Evolutionary conservation across 83 land plant genomes (phyloP).

Genomic region (Diphasiastrum complanatum): DNA sequence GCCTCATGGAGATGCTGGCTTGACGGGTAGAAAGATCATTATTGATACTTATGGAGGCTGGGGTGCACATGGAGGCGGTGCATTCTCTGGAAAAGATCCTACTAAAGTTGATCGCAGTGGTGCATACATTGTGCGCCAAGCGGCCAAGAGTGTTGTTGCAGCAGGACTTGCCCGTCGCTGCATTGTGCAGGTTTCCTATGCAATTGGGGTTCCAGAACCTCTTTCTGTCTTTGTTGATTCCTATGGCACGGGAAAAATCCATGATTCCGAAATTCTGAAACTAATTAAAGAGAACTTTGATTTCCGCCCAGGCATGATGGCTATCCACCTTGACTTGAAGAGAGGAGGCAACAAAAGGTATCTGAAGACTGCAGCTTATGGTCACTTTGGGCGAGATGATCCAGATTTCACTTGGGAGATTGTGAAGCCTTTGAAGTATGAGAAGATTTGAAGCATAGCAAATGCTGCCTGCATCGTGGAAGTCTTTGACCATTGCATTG

Average conservation of each 20-base stretch:
- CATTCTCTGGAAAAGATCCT: no score
- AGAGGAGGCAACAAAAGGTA: constrained; percentile 1
- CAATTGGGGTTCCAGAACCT: constrained; percentile 3
- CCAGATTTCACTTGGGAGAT: constrained; percentile 8
- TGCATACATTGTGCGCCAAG: constrained; percentile 6
- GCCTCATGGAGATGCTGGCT: constrained; percentile 1
- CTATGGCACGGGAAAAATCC: constrained; percentile 4
- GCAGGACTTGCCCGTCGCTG: no score
- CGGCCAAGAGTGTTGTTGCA: constrained; percentile 7
- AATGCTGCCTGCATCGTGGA: no score
- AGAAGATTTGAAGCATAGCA: no score
- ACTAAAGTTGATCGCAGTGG: no score
- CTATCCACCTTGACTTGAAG: neutral
- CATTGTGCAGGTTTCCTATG: constrained; percentile 7
- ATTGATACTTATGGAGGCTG: no score
- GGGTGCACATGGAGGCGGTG: no score
- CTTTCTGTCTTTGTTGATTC: constrained; percentile 6
- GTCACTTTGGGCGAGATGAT: constrained; percentile 10
- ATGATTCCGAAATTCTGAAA: neutral
- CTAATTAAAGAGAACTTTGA: neutral
- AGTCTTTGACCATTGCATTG: no score
- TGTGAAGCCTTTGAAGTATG: neutral
- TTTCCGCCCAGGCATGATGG: no score
- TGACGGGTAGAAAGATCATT: constrained; percentile 6
- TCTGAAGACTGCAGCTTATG: constrained; percentile 4